A percentile compares a stretch with the other conserved stretches of the same genome.
Conservation (phyloP, 2,329 filamentous ascomycete species). For the Fusarium sp. region DNA sequence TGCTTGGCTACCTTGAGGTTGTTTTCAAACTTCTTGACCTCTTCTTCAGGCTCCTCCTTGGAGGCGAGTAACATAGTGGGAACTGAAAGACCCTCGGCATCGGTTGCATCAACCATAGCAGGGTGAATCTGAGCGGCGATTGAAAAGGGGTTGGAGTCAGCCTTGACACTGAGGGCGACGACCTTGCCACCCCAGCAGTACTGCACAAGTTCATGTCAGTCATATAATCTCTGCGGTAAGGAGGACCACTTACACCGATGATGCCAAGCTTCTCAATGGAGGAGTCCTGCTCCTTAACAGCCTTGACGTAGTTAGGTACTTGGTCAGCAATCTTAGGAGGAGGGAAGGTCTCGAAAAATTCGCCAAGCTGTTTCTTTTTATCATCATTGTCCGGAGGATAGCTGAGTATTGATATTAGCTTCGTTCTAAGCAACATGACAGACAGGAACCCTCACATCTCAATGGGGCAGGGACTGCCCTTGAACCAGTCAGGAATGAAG, state of each 20-base stretch:
- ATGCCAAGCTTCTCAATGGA: conserved; percentile 69
- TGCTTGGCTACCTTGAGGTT: conserved; percentile 66
- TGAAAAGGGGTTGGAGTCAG: conserved; percentile 66
- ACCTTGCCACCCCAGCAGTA: conserved; percentile 81
- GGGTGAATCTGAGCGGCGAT: conserved; percentile 66
- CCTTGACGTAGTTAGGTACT: conserved; percentile 67
- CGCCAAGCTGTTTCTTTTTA: conserved; percentile 68
- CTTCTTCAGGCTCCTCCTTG: conserved; percentile 69
- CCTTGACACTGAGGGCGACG: conserved; percentile 62
- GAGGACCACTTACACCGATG: conserved; percentile 62
- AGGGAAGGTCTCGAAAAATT: conserved; percentile 67
- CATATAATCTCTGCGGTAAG: background rate
- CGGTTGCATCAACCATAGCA: conserved; percentile 72
- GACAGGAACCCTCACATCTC: conserved; percentile 53
- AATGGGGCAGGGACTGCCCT: conserved; percentile 73
- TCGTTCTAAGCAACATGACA: background rate
- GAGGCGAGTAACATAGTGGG: conserved; percentile 74
- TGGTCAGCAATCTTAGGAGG: conserved; percentile 60
- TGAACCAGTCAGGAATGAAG: conserved; percentile 93
- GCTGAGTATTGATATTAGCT: conserved; percentile 48
- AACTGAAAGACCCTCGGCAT: conserved; percentile 69
- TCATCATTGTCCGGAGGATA: conserved; percentile 73
- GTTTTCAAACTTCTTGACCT: conserved; percentile 67
- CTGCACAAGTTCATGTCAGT: conserved; percentile 43
- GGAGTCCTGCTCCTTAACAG: conserved; percentile 63